These are phyloP conservation scores for Chlorella sp. DNA, from an alignment of 139 green algal genomes.

Conservation along the genomic window DNA sequence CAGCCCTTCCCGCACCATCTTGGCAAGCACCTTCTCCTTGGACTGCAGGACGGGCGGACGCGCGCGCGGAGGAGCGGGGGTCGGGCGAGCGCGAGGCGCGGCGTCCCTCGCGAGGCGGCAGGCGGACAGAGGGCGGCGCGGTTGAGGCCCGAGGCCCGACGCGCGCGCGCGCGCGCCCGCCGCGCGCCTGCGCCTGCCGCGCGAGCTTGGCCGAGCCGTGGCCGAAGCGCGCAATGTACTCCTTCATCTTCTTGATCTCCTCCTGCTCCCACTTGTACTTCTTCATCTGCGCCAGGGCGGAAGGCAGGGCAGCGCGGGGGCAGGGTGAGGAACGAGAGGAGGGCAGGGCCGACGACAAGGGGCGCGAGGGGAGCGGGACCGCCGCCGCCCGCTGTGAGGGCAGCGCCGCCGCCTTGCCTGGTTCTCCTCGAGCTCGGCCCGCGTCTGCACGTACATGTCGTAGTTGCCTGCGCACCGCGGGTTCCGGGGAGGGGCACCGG, in stretches of 20 bases:
- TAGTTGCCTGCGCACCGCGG: conserved; percentile 70
- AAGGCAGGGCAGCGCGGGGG: no score
- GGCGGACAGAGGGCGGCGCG: no score
- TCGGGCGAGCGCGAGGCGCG: neutral
- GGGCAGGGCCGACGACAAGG: no score
- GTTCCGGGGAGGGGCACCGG: no score
- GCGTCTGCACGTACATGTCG: conserved; percentile 87
- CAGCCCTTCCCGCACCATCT: conserved; percentile 90
- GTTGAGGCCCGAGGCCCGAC: no score
- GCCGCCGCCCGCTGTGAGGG: no score
- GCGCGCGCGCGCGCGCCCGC: neutral
- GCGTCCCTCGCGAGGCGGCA: no score
- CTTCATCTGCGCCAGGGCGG: no score
- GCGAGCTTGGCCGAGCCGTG: conserved; percentile 92
- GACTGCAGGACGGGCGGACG: conserved; percentile 51
- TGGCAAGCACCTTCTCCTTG: conserved; percentile 97
- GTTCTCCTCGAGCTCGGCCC: conserved; percentile 89
- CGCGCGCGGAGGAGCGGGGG: neutral
- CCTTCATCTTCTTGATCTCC: conserved; percentile 77
- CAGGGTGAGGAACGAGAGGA: no score
- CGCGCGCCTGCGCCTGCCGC: conserved; percentile 73
- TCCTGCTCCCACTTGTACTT: conserved; percentile 84
- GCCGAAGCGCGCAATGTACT: conserved; percentile 91
- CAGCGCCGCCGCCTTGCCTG: no score
- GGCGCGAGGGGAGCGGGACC: no score